Base-by-base conservation (phyloP, 2,329 filamentous ascomycete species). In the Talaromyces albobiverticillius region DNA sequence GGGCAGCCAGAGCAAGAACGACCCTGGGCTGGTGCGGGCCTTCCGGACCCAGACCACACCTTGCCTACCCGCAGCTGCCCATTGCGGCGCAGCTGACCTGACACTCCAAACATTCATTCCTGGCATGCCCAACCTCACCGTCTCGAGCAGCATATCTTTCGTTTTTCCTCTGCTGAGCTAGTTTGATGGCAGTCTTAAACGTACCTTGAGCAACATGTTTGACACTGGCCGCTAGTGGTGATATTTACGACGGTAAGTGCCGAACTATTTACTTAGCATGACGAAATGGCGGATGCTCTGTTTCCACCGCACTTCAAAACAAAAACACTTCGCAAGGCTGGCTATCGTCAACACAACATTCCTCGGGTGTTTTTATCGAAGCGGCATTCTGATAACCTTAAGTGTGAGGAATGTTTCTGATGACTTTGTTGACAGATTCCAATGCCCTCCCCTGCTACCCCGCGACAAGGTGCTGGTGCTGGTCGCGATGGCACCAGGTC, bases 401-500 rank as follows among this genome's bases (percentile, higher is more conserved):
- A n/a, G 2, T 10, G 11, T 51, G 26, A 41, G 34, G 53, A 50
- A 50, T 40, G 41, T 51, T 51, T 55, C 46, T 55, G 25, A 54
- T 20, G 31, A 16, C 38, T 8, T 40, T 5, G 3, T 29, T 29
- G 5, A n/a, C 25, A 57, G 55, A 59, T 54, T 63, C 62, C 67
- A 67, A 76, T 76, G 74, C 72, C 72, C 55, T 63, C 66, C 59
- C 69, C 68, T 63, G 64, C 66, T 54, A 71, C 67, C 59, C 67
- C 68, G 55, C 66, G 67, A 58, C 66, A 69, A 60, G 43, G 31
- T 40, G 62, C 71, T 66, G 47, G 43, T 46, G 65, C 71, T 66
- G 68, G 68, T 49, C 63, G 59, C 76, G 83, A 61, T 81, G 81
- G 70, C 69, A 84, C 61, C 80, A 88, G 71, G 71, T 68, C 54